Evolutionary conservation across 169 alveolate genomes (phyloP).

Genomic region (Plasmodium cynomolgi): DNA sequence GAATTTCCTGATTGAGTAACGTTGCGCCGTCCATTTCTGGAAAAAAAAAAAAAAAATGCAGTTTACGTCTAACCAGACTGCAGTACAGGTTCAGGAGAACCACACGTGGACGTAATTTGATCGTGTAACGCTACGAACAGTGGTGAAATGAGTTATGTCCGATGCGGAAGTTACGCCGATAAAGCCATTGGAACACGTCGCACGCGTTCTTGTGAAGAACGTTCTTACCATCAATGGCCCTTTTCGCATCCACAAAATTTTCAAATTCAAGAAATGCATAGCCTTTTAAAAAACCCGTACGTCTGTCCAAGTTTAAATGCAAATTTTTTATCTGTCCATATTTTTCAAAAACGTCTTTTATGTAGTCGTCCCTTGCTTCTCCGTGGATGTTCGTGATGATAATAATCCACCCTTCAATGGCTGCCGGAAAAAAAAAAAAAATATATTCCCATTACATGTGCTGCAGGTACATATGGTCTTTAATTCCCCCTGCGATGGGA

Average conservation of each 20-base stretch:
- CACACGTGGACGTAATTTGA: neutral
- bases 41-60: slow-evolving; percentile 14
- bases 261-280: slow-evolving; percentile 92
- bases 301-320: slow-evolving; percentile 93
- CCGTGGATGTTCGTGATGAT: slow-evolving; percentile 91
- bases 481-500: neutral
- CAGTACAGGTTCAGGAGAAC: neutral
- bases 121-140: neutral
- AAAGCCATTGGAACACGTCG: neutral
- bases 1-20: slow-evolving; percentile 67
- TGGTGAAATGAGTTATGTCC: neutral
- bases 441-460: neutral
- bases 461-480: neutral
- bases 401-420: slow-evolving; percentile 93
- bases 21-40: slow-evolving; percentile 75
- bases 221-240: slow-evolving; percentile 86
- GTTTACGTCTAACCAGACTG: neutral
- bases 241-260: slow-evolving; percentile 86
- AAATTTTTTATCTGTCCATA: slow-evolving; percentile 92
- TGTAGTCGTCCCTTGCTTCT: slow-evolving; percentile 94
- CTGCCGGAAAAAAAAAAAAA: slow-evolving; percentile 74
- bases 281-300: slow-evolving; percentile 94
- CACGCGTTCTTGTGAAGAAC: neutral
- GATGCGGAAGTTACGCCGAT: neutral
- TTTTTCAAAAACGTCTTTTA: slow-evolving; percentile 89